Base-by-base conservation (phyloP, 306 rosid species). In the Trichosanthes truncata region DNA sequence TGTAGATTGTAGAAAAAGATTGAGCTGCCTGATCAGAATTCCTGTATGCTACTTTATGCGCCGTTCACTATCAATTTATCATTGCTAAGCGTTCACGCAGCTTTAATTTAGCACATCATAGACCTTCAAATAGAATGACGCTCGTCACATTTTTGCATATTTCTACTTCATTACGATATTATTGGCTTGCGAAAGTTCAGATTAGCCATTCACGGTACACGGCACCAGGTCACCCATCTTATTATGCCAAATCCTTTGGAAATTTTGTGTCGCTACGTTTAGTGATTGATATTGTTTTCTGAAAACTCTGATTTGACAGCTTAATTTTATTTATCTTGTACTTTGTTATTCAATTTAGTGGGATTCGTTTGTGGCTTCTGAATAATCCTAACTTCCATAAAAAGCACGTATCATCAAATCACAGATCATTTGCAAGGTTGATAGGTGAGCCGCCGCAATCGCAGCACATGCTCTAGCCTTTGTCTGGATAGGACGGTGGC, bases 311-410 rank as follows among this genome's bases (percentile, higher is more conserved):
- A 74, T 17, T 74, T 74, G 60, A 49, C 78, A 49, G 26, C 78
- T 10, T 74, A 20, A 74, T 48, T 26, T 74, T 31, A 74, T 45
- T 69, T 21, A 43, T 41, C 35, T 5, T 18, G 43, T 74, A 74
- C 0, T 74, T 9, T 74, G 9, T 49, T 29, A 15, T 46, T 74
- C n/a, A 46, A 45, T 72, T 72, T 72, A 46, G 40, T 72, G 76
- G 59, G 77, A 23, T 72, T 26, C 40, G 23, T 49, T 49, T 51
- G 78, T 74, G 46, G 78, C 45, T 72, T 74, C 29, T 52, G 78
- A 69, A 48, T 48, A 25, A 72, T 46, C n/a, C 59, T 13, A 21
- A 25, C 25, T 72, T 41, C 11, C 57, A 72, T 72, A 43, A 48
- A 26, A 13, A 25, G 35, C 59, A 45, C 11, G 38, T 74, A 17